A percentile compares a stretch with the other conserved stretches of the same genome.
These are phyloP conservation scores for Dioscorea zingiberensis DNA, from an alignment of 106 monocot genomes.

Conservation along the genomic window DNA sequence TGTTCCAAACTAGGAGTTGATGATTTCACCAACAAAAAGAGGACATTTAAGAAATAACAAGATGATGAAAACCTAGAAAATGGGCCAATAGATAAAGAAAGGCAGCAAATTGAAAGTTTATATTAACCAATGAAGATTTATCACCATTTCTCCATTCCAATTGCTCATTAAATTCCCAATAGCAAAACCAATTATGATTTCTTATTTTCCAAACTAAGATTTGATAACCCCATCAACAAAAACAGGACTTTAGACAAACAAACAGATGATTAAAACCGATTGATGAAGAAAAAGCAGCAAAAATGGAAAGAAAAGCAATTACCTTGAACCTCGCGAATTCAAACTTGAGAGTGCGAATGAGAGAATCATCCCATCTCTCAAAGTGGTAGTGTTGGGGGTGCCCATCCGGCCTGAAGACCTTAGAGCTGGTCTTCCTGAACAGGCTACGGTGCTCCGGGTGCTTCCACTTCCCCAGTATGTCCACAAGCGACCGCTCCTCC, in stretches of 20 bases:
- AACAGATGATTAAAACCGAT: no score
- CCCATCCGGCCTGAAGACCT: constrained; percentile 24
- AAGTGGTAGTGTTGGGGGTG: constrained; percentile 17
- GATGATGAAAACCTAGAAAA: no score
- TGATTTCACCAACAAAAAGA: no score
- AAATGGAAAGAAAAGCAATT: background rate
- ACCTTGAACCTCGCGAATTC: constrained; percentile 71
- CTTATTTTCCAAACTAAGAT: background rate
- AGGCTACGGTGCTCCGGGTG: constrained; percentile 27
- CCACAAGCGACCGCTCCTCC: constrained; percentile 45
- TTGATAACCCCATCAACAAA: background rate
- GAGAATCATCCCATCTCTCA: constrained; percentile 39
- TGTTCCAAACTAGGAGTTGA: no score
- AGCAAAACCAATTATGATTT: no score
- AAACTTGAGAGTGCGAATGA: constrained; percentile 25
- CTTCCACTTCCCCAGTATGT: constrained; percentile 37
- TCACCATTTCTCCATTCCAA: no score
- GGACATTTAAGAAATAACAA: no score
- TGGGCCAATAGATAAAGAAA: no score
- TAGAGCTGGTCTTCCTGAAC: constrained; percentile 26
- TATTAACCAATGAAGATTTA: no score
- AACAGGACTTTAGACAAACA: background rate
- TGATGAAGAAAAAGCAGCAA: no score
- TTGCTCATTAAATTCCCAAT: no score
- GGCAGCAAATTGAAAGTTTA: no score